Evolutionary conservation across 495 filamentous ascomycete genomes (phyloP).

Genomic region (Cairneyella variabilis): DNA sequence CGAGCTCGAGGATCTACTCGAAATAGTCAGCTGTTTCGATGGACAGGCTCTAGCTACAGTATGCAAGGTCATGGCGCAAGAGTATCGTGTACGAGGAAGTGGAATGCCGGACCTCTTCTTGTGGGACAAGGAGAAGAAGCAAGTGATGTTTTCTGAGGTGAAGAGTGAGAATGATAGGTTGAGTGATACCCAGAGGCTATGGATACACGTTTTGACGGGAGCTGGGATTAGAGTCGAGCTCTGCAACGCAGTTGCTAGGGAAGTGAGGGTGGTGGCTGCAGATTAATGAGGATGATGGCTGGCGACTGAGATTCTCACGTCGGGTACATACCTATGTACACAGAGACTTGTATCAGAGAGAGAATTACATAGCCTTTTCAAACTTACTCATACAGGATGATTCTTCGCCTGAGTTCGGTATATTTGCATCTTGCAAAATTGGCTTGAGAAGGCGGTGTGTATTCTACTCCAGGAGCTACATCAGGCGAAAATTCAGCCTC

Average conservation of each 20-base stretch:
- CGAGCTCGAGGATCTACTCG: slow-evolving; percentile 70
- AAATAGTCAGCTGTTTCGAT: slow-evolving; percentile 76
- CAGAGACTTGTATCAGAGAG: too few species aligned
- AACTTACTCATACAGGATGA: too few species aligned
- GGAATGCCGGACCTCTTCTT: slow-evolving; percentile 93
- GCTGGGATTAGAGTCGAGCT: slow-evolving; percentile 84
- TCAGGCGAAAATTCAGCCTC: too few species aligned
- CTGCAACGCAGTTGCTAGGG: slow-evolving; percentile 80
- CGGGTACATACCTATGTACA: too few species aligned
- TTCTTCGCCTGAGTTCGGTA: too few species aligned
- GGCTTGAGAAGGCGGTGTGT: too few species aligned
- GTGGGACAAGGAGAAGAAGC: slow-evolving; percentile 57
- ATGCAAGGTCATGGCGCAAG: slow-evolving; percentile 92
- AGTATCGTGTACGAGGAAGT: slow-evolving; percentile 80
- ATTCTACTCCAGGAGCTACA: too few species aligned
- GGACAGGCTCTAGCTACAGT: slow-evolving; percentile 76
- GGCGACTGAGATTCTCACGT: too few species aligned
- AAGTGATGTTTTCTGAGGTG: slow-evolving; percentile 85
- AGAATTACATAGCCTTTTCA: too few species aligned
- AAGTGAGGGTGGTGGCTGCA: slow-evolving; percentile 33
- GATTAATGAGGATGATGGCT: not conserved
- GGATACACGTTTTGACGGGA: slow-evolving; percentile 88
- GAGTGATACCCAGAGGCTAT: slow-evolving; percentile 93
- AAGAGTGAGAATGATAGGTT: slow-evolving; percentile 94
- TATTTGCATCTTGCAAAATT: too few species aligned